These are phyloP conservation scores for Cryphonectria parasitica DNA, from an alignment of 2,329 filamentous ascomycete species.

Conservation along the genomic window DNA sequence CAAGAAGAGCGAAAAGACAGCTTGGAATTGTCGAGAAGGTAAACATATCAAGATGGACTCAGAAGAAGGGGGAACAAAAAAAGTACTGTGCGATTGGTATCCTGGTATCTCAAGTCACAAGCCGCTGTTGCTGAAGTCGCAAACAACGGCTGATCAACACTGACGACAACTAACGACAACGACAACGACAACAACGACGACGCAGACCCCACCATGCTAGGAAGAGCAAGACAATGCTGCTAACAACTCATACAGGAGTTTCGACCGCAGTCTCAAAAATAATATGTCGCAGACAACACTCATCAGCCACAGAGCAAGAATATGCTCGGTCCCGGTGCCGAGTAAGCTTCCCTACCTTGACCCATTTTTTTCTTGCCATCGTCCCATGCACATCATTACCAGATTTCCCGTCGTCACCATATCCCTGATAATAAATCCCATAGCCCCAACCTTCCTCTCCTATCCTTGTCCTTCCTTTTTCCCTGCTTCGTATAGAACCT, in stretches of 20 bases:
- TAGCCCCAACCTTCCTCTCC: neutral
- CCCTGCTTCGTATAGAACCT: too few relatives aligned
- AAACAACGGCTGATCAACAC: slow-evolving; percentile 20
- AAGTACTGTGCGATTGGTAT: slow-evolving; percentile 22
- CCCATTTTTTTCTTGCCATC: slow-evolving; percentile 15
- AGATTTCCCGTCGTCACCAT: neutral
- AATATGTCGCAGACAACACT: slow-evolving; percentile 3
- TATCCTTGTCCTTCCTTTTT: neutral
- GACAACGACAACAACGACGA: slow-evolving; percentile 5
- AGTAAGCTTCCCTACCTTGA: slow-evolving; percentile 2
- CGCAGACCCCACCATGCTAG: slow-evolving; percentile 20
- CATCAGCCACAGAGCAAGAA: neutral
- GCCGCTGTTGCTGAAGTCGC: slow-evolving; percentile 23
- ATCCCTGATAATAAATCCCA: neutral
- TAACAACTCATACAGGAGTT: slow-evolving; percentile 15
- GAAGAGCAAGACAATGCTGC: slow-evolving; percentile 6
- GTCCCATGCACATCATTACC: slow-evolving; percentile 20
- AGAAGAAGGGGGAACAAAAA: neutral
- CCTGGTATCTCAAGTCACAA: slow-evolving; percentile 28
- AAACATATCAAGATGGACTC: neutral
- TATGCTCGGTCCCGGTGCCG: neutral
- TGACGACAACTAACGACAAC: slow-evolving; percentile 6
- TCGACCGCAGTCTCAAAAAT: too few relatives aligned
- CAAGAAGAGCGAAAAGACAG: neutral
- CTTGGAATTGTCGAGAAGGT: neutral